These are phyloP conservation scores for Zygotorulaspora danielsina DNA, from an alignment of 805 yeast genomes.

Conservation along the genomic window DNA sequence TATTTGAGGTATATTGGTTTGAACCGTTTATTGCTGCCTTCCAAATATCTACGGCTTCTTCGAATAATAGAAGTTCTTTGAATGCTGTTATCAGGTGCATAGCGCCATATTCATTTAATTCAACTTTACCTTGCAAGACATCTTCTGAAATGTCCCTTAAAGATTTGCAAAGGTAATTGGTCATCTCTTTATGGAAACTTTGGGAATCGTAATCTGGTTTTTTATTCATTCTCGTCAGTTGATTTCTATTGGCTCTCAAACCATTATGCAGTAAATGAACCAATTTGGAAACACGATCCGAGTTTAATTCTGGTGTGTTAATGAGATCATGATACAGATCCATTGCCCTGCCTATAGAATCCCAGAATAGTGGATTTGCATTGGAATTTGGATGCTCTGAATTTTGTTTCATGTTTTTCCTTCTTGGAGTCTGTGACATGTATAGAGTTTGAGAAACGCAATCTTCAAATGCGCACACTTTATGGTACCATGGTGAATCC, in stretches of 20 bases:
- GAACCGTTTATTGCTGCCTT: slow-evolving; percentile 41
- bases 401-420: slow-evolving; percentile 29
- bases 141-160: slow-evolving; percentile 51
- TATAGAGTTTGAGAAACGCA: slow-evolving; percentile 38
- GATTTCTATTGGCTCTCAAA: slow-evolving; percentile 51
- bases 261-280: slow-evolving; percentile 53
- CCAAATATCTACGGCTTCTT: slow-evolving; percentile 70
- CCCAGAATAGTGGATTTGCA: slow-evolving; percentile 48
- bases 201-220: slow-evolving; percentile 59
- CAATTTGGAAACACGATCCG: slow-evolving; percentile 45
- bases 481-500: slow-evolving; percentile 47
- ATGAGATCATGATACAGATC: slow-evolving; percentile 46
- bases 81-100: slow-evolving; percentile 55
- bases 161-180: slow-evolving; percentile 46
- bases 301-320: slow-evolving; percentile 45
- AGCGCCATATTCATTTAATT: slow-evolving; percentile 49
- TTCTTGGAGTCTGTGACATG: slow-evolving; percentile 36
- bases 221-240: slow-evolving; percentile 50
- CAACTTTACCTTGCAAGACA: slow-evolving; percentile 42
- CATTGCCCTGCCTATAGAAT: slow-evolving; percentile 48
- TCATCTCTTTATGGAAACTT: slow-evolving; percentile 52
- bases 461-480: slow-evolving; percentile 51
- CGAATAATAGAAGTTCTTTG: slow-evolving; percentile 54
- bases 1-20: slow-evolving; percentile 26
- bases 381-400: slow-evolving; percentile 39